Base-by-base conservation (phyloP, 257 asterid genomes). In the Solanum arcanum region DNA sequence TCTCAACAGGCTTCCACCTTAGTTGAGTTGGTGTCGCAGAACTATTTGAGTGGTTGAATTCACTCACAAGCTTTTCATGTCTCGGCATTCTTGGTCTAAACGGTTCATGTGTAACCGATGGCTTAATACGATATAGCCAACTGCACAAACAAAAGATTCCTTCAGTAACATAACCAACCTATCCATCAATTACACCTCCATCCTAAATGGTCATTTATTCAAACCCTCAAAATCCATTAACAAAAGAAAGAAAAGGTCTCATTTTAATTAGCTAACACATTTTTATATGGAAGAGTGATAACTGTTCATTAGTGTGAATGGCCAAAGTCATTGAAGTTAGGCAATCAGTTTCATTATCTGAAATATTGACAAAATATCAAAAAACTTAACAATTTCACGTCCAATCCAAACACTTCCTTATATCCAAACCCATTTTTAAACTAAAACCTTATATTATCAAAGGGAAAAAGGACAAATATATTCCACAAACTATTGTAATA, bases 21-120 rank as follows among this genome's bases (percentile, higher is more conserved):
- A 97, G 91, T 91, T 97, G 99, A 78, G 99, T 97, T 47, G 99
- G 99, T 80, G 97, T 97, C 5, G 96, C 96, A 47, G 95, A 86
- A 91, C 97, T 94, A 74, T 95, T 97, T 14, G 97, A 92, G 82
- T 91, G 90, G 74, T 93, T 90, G 88, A 97, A 97, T 76, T 97
- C 99, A 88, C 98, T 93, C 73, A 95, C 99, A 27, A 97, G 94
- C 93, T 93, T 97, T 77, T 81, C 94, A 88, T 95, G 97, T 69
- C 59, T 70, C 27, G 99, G 99, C 13, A 92, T 85, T 90, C 96
- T 94, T 66, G 96, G 94, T 86, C 88, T 88, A 91, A 97, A 97
- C 74, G 99, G 99, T 89, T 97, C 99, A 7, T 97, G 99, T 33
- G 99, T 95, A 31, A 97, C 99, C 12, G 99, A 97, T 6, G 98